These are phyloP conservation scores for Tylopilus felleus DNA, from an alignment of 768 basidiomycete genomes.

Conservation along the genomic window DNA sequence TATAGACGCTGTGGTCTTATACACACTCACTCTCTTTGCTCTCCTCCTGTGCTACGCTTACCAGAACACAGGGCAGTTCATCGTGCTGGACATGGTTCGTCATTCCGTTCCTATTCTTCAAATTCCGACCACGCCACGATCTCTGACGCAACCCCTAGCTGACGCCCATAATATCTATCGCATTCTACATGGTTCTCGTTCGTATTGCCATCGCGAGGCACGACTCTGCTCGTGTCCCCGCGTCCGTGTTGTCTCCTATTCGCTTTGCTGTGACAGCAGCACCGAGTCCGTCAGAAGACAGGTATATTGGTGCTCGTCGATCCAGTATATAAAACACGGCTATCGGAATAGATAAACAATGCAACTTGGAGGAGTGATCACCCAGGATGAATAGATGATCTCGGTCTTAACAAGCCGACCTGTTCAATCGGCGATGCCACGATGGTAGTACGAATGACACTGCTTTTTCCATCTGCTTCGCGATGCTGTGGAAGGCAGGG, in stretches of 20 bases:
- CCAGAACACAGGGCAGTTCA: slow-evolving; percentile 2
- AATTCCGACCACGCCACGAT: background rate
- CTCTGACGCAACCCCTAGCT: slow-evolving; percentile 6
- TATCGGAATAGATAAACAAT: background rate
- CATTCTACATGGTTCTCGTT: slow-evolving; percentile 16
- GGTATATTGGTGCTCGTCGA: slow-evolving; percentile 1
- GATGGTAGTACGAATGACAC: background rate
- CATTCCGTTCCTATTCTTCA: background rate
- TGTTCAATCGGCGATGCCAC: background rate
- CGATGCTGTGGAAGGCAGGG: background rate
- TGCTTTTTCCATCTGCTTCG: background rate
- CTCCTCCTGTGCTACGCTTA: slow-evolving; percentile 12
- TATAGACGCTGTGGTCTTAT: slow-evolving; percentile 14
- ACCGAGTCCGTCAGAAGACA: slow-evolving; percentile 5
- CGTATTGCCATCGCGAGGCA: slow-evolving; percentile 18
- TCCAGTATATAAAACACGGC: slow-evolving; percentile 13
- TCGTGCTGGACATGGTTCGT: slow-evolving; percentile 23
- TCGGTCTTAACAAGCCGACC: background rate
- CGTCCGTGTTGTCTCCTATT: slow-evolving; percentile 10
- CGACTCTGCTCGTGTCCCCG: too few relatives aligned
- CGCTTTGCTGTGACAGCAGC: slow-evolving; percentile 9
- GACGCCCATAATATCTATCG: slow-evolving; percentile 21
- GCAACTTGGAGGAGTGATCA: background rate
- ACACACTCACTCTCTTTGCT: slow-evolving; percentile 12
- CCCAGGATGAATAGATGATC: background rate